Conservation (phyloP, 805 yeast genomes). For the Candida orba region DNA sequence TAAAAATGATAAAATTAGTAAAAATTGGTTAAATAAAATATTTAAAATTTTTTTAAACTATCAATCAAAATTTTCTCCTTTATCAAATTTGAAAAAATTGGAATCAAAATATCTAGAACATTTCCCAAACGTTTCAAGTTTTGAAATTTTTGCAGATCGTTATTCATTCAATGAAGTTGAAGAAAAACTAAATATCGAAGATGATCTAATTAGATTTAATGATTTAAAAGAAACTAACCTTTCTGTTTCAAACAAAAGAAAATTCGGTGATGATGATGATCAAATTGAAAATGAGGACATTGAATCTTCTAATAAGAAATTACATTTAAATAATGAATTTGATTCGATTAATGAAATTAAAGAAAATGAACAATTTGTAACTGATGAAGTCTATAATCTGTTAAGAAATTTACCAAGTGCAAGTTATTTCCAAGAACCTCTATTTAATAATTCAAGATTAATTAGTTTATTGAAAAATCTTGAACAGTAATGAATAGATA, state of each 20-base stretch:
- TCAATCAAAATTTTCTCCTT: constrained; percentile 65
- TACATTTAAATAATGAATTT: not conserved
- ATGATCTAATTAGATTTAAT: constrained; percentile 21
- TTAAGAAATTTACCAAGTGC: constrained; percentile 51
- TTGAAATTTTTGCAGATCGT: constrained; percentile 31
- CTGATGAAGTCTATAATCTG: constrained; percentile 41
- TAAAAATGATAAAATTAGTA: constrained; percentile 19
- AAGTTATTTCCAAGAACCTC: constrained; percentile 42
- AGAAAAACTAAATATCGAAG: constrained; percentile 11
- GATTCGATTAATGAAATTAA: constrained; percentile 3
- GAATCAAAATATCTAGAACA: constrained; percentile 58
- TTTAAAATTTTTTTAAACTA: constrained; percentile 56
- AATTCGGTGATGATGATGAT: constrained; percentile 15
- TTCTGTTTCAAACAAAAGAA: constrained; percentile 9
- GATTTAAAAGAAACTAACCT: constrained; percentile 19
- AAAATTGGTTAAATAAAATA: constrained; percentile 35
- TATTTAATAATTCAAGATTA: constrained; percentile 49
- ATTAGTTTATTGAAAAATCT: constrained; percentile 12
- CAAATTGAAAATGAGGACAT: not conserved
- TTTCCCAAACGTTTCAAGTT: constrained; percentile 51
- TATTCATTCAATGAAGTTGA: constrained; percentile 25
- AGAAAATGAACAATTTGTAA: constrained; percentile 17
- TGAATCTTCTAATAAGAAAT: not conserved
- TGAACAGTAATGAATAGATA: not conserved
- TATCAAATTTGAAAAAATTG: constrained; percentile 57